These are phyloP conservation scores for Kazachstania africana DNA, from an alignment of 805 yeast species.

Conservation along the genomic window DNA sequence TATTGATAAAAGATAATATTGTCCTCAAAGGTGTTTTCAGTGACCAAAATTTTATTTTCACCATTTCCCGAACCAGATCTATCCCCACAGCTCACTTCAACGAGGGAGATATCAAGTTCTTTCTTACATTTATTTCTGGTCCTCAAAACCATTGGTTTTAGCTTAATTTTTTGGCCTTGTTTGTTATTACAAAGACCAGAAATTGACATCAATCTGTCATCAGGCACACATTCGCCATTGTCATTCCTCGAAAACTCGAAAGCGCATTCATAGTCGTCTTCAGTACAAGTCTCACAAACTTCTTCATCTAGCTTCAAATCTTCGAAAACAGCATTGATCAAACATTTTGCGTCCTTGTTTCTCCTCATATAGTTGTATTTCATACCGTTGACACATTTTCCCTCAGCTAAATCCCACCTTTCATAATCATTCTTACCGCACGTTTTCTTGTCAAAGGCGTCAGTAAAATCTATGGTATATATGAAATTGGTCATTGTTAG, in stretches of 20 bases:
- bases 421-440: slow-evolving; percentile 50
- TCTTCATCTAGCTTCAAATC: slow-evolving; percentile 35
- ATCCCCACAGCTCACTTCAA: slow-evolving; percentile 18
- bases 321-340: slow-evolving; percentile 26
- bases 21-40: slow-evolving; percentile 38
- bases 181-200: slow-evolving; percentile 12
- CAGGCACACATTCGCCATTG: slow-evolving; percentile 39
- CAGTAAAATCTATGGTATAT: slow-evolving; percentile 41
- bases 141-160: slow-evolving; percentile 11
- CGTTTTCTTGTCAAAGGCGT: slow-evolving; percentile 36
- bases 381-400: slow-evolving; percentile 56
- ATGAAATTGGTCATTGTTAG: slow-evolving; percentile 6
- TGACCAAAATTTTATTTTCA: slow-evolving; percentile 27
- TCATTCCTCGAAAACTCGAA: slow-evolving; percentile 33
- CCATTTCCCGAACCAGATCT: slow-evolving; percentile 8
- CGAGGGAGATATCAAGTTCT: slow-evolving; percentile 17
- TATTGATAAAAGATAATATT: slow-evolving; percentile 42
- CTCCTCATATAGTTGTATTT: slow-evolving; percentile 53
- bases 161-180: slow-evolving; percentile 3
- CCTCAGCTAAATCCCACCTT: slow-evolving; percentile 34
- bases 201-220: slow-evolving; percentile 9
- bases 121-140: slow-evolving; percentile 15
- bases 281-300: slow-evolving; percentile 48
- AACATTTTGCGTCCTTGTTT: slow-evolving; percentile 52
- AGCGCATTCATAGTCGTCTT: slow-evolving; percentile 61